Evolutionary conservation across 2,329 filamentous ascomycete genomes (phyloP).

Genomic region (Microdochium paspali): DNA sequence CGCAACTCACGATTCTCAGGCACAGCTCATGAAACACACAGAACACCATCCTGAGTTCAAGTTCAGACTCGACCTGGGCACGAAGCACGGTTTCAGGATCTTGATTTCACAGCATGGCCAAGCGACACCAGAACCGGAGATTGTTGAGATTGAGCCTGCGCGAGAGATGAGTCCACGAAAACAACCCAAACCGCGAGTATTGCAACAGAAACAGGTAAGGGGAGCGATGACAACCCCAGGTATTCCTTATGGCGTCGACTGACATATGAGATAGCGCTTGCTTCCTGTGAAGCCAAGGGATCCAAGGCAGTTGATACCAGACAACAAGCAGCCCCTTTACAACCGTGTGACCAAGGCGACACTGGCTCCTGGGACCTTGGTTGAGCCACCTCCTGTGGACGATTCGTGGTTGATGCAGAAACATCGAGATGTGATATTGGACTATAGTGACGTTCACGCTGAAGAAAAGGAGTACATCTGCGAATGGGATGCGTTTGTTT

Average conservation of each 20-base stretch:
- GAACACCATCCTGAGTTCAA: conserved; percentile 34
- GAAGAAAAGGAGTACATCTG: conserved; percentile 49
- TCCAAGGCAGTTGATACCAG: conserved; percentile 33
- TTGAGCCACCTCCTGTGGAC: conserved; percentile 33
- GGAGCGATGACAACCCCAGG: not conserved
- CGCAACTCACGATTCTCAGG: conserved; percentile 33
- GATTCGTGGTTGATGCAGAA: conserved; percentile 48
- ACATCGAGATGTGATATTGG: conserved; percentile 46
- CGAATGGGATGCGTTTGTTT: conserved; percentile 48
- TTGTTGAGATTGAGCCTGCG: conserved; percentile 13
- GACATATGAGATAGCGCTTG: not conserved
- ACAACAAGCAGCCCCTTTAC: conserved; percentile 42
- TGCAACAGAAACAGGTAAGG: not conserved
- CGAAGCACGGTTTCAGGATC: conserved; percentile 10
- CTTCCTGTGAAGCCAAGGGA: conserved; percentile 8
- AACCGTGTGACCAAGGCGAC: conserved; percentile 46
- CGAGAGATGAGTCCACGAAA: conserved; percentile 13
- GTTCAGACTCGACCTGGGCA: conserved; percentile 25
- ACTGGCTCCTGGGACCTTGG: conserved; percentile 36
- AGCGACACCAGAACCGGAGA: conserved; percentile 13
- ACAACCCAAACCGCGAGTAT: not conserved
- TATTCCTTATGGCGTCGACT: not conserved
- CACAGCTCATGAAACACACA: conserved; percentile 40
- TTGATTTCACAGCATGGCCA: conserved; percentile 15
- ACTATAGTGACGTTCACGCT: conserved; percentile 44